Evolutionary conservation across 2,329 filamentous ascomycete genomes (phyloP), one percentile per base, ranked within the genome.

Genomic region (Tolypocladium tropicale): DNA sequence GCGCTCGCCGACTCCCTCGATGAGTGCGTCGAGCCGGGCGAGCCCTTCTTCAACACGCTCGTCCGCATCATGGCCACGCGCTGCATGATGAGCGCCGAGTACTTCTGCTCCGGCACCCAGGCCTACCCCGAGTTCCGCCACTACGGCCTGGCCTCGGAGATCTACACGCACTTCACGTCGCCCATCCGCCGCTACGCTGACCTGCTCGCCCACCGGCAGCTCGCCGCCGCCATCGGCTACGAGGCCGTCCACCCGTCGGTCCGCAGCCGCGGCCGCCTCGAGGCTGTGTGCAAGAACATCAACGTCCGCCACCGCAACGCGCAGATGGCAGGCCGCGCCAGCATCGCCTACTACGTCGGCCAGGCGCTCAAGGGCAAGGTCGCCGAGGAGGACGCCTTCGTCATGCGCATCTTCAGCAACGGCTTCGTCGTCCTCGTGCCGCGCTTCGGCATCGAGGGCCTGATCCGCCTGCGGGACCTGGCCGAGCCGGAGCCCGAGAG

Each of bases 21-120:
- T 71, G 76, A 74, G 36, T 99, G 94, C 69, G 79, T 87, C 52
- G 92, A 96, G 67, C 74, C 84, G 0, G 69, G 77, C 11, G 89
- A 97, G 65, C 90, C 93, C 32, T 99, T 96, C 77, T 97, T 99
- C 82, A 99, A 99, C 79, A 99, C 93, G 2, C 84, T 99, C 28
- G 87, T 99, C 63, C 90, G 94, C 68, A 96, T 99, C 74, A 89
- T 99, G 77, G 94, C 94, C 11, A 99, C 94, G 10, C 87, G 94
- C 25, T 99, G 94, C 81, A 99, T 99, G 94, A 96, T 96, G 79
- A 94, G 90, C 55, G 94, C 94, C 59, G 94, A 99, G 74, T 99
- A 99, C 75, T 99, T 99, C 74, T 94, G 89, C 74, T 89, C 93
- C 0, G 94, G 94, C 58, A 92, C 91, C 7, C 91, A 96, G 70